Evolutionary conservation across 2,329 filamentous ascomycete genomes (phyloP), one percentile per base, ranked within the genome.

Genomic region (Aureobasidium sp.): DNA sequence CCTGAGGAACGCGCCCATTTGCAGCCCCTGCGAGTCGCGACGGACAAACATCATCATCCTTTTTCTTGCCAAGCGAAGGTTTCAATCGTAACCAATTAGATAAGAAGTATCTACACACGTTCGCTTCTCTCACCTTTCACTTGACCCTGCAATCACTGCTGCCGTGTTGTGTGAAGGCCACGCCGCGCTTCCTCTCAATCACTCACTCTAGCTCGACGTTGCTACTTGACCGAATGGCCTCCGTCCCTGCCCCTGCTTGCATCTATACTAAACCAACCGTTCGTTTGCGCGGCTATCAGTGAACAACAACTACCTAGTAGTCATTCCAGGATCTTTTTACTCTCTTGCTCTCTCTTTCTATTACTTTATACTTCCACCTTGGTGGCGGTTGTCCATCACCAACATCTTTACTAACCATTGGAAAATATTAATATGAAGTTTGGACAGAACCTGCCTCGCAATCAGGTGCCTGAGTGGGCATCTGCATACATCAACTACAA

Each of bases 401-500:
- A 10, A 8, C 15, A 36, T 42, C 34, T 15, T 29, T 34, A 50
- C 59, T 30, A 53, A 25, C 15, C 48, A 36, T 52, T 61, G 30
- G 10, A 53, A 15, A 54, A 6, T 6, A 29, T 15, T 57, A 65
- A 5, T 13, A 78, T 78, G 76, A 78, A 79, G 69, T 79, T 80
- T 66, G 79, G 77, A 7, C 78, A 80, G 68, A 79, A 79, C 60
- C 81, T 95, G 61, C 84, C 89, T 21, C 85, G 89, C 52, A 91
- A 92, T 71, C 89, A 93, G 76, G 89, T 94, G 70, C 90, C 90
- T 52, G 90, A 93, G 77, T 95, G 90, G 90, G 87, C 89, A 59
- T 81, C 86, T 62, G 86, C 82, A 36, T 95, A 95, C 73, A 92
- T 94, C 78, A 86, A 94, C 77, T 95, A 95, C 79, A 94, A 93